Conservation (phyloP, 768 basidiomycete species). For the Kwoniella bestiolae region DNA sequence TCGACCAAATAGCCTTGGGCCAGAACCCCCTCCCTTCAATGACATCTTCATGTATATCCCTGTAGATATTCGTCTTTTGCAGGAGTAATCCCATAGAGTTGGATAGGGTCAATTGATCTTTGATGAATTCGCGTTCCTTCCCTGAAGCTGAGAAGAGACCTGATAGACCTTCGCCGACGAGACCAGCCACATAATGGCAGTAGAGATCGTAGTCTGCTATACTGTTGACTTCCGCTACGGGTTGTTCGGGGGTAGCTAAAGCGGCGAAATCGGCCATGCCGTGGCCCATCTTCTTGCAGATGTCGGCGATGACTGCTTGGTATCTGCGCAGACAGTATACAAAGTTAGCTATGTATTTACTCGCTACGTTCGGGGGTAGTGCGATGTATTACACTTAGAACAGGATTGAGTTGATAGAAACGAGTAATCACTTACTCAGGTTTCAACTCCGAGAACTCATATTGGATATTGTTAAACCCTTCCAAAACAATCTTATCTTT, state of each 20-base stretch:
- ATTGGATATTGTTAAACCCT: conserved; percentile 78
- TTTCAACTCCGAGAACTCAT: conserved; percentile 73
- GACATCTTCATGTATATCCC: conserved; percentile 90
- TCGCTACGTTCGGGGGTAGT: too few species aligned
- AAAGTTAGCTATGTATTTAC: too few species aligned
- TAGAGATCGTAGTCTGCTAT: conserved; percentile 92
- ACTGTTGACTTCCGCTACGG: conserved; percentile 68
- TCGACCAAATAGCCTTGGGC: conserved; percentile 90
- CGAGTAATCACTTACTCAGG: conserved; percentile 61
- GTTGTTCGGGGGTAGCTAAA: conserved; percentile 68
- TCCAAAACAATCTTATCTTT: conserved; percentile 83
- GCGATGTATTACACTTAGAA: too few species aligned
- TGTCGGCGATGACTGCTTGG: conserved; percentile 78
- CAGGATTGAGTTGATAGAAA: too few species aligned
- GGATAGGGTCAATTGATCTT: conserved; percentile 78
- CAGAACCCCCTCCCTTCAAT: conserved; percentile 87
- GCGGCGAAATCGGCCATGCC: conserved; percentile 98
- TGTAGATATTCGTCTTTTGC: conserved; percentile 98
- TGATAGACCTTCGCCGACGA: conserved; percentile 93
- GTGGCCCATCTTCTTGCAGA: conserved; percentile 80
- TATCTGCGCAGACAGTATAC: conserved; percentile 58
- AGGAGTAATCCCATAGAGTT: conserved; percentile 95
- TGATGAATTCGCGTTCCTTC: conserved; percentile 76
- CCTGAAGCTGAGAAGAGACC: conserved; percentile 82
- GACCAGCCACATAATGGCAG: conserved; percentile 97